Evolutionary conservation across 176 grass and related monocot genomes (phyloP), one percentile per base, ranked within the genome.

Genomic region (Pharus latifolius): DNA sequence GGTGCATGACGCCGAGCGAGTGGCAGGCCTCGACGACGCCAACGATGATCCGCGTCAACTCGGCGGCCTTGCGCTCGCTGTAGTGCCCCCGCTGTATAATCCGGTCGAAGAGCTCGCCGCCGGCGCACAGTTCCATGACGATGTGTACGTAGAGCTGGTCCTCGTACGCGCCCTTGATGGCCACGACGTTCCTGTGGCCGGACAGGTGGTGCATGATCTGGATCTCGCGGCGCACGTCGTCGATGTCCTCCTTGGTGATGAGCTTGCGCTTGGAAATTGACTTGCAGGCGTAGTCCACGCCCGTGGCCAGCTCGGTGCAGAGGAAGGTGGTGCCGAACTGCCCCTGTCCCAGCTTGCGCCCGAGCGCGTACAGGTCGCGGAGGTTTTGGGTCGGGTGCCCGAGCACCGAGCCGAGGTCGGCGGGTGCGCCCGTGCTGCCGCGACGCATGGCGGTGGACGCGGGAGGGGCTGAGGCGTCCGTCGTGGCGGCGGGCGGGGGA

Each of bases 181-280:
- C 76, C 54, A 99, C 96, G 33, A 99, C 82, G 80, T 99, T 99
- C 2, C 5, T 76, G 76, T 94, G 90, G 0, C 90, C 96, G 0
- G 96, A 79, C 37, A 99, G 88, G 82, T 99, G 96, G 72, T 99
- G 96, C 87, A 99, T 91, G 82, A 99, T 99, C 85, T 99, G 96
- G 87, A 99, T 99, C 96, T 99, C 96, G 51, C 96, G 84, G n/a
- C 96, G 84, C 57, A 99, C 96, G 72, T 99, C 96, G 24, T 99
- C 90, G 24, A 99, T 16, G 57, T 99, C 96, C 82, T 99, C 96
- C 65, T 9, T 79, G 20, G 90, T 76, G 77, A 99, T 94, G 76
- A 99, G 90, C 84, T 99, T 99, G 62, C 96, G 84, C 84, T 99
- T 99, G 42, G 96, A 72, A 60, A 99, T 99, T 40, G 90, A 88